A percentile compares a stretch with the other conserved stretches of the same genome.
phyloP scores from a whole-genome alignment of 2,329 filamentous ascomycete genomes.

The Chalaropsis ovoidea region DNA sequence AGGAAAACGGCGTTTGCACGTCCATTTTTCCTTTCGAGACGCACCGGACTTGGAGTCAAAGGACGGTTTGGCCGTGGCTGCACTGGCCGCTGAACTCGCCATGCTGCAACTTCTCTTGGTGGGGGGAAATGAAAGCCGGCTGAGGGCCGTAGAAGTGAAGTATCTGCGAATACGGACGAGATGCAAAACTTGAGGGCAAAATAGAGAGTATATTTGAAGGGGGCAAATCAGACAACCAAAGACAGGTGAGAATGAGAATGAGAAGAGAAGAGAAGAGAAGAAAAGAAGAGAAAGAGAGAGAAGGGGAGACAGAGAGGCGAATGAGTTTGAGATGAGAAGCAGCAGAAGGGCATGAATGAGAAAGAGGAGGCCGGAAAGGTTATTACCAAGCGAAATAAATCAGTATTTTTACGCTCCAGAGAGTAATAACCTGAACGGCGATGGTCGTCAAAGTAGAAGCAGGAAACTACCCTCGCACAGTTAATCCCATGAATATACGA shows the following conservation, averaged over 20 bases:
- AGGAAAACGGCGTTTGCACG: neutral
- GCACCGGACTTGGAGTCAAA: conserved; percentile 24
- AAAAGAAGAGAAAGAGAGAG: neutral
- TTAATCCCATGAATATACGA: neutral
- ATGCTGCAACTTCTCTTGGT: neutral
- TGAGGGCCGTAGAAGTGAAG: too few relatives aligned
- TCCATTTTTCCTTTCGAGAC: neutral
- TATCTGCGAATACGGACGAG: neutral
- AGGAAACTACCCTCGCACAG: neutral
- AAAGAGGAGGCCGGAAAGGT: conserved; percentile 12
- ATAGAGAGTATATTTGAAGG: neutral
- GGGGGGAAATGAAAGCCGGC: neutral
- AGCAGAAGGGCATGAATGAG: neutral
- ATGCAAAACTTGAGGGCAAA: neutral
- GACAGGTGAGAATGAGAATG: neutral
- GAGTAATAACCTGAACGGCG: neutral
- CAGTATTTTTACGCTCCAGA: neutral
- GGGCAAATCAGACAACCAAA: neutral
- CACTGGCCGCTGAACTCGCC: conserved; percentile 14
- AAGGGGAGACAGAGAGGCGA: neutral
- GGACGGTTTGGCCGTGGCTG: conserved; percentile 14
- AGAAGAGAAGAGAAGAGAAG: neutral
- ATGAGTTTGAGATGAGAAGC: neutral
- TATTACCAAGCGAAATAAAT: neutral
- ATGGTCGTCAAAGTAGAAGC: neutral